Conservation (phyloP, 2,329 filamentous ascomycete species). For the Emergomyces orientalis region DNA sequence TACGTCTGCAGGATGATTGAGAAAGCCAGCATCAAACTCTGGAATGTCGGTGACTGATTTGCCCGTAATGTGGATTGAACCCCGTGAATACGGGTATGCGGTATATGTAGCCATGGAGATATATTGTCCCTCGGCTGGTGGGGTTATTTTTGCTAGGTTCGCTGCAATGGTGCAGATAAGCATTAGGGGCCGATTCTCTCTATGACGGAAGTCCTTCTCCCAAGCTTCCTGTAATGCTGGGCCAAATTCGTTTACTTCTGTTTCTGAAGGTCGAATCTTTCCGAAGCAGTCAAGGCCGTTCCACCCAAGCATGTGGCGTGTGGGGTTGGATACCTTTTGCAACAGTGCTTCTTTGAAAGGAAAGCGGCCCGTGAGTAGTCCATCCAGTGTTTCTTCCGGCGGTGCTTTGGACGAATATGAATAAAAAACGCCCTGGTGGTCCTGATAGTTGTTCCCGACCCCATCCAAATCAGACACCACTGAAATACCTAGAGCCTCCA, state of each 20-base stretch:
- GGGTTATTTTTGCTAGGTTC: slow-evolving; percentile 25
- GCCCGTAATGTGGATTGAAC: slow-evolving; percentile 50
- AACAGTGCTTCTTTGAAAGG: slow-evolving; percentile 40
- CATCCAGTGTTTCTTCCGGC: slow-evolving; percentile 46
- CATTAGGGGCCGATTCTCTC: slow-evolving; percentile 6
- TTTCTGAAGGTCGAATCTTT: slow-evolving; percentile 48
- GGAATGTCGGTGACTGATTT: slow-evolving; percentile 32
- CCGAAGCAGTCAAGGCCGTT: slow-evolving; percentile 48
- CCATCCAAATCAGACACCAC: slow-evolving; percentile 42
- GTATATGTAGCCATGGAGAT: slow-evolving; percentile 46
- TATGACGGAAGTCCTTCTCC: slow-evolving; percentile 5
- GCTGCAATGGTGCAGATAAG: slow-evolving; percentile 12
- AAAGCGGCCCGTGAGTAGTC: slow-evolving; percentile 41
- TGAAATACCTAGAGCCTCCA: slow-evolving; percentile 41
- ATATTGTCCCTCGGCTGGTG: slow-evolving; percentile 40
- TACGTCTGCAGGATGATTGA: slow-evolving; percentile 46
- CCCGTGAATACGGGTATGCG: slow-evolving; percentile 53
- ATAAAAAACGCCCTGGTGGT: slow-evolving; percentile 47
- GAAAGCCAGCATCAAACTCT: slow-evolving; percentile 51
- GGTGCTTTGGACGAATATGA: slow-evolving; percentile 43
- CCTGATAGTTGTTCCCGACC: slow-evolving; percentile 48
- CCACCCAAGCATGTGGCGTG: slow-evolving; percentile 42
- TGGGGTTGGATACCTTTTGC: slow-evolving; percentile 34
- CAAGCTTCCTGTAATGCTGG: background rate
- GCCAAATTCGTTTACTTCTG: slow-evolving; percentile 30